phyloP scores from a whole-genome alignment of 2,329 filamentous ascomycete species.

The Reticulascus tulasneorum region DNA sequence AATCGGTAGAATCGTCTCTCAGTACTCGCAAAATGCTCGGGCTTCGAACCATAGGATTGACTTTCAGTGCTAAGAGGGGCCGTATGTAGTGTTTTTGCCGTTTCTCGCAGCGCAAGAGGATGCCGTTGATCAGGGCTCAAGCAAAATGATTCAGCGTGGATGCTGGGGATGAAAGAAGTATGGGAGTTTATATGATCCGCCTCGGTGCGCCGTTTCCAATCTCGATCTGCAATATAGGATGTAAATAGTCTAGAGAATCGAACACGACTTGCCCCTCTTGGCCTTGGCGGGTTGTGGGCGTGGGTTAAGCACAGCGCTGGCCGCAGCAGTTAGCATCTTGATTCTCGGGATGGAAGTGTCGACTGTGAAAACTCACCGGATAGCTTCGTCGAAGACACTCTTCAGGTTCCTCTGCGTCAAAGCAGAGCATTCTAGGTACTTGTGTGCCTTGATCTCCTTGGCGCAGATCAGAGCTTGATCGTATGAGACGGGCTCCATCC shows the following conservation, averaged over 20 bases:
- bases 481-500: constrained; percentile 96
- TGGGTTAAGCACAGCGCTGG: constrained; percentile 69
- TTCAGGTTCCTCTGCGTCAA: constrained; percentile 95
- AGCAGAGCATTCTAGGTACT: constrained; percentile 97
- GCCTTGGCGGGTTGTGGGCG: constrained; percentile 52
- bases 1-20: not conserved
- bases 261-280: constrained; percentile 67
- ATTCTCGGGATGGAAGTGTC: constrained; percentile 20
- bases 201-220: constrained; percentile 8
- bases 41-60: too few species aligned
- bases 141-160: constrained; percentile 9
- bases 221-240: constrained; percentile 6
- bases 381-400: constrained; percentile 98
- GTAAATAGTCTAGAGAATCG: constrained; percentile 53
- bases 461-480: constrained; percentile 85
- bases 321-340: constrained; percentile 16
- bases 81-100: too few species aligned
- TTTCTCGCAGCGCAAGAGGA: too few species aligned
- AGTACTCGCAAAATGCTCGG: too few species aligned
- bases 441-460: constrained; percentile 92
- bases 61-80: too few species aligned
- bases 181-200: constrained; percentile 4
- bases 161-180: constrained; percentile 4
- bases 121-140: constrained; percentile 3
- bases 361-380: constrained; percentile 64